Evolutionary conservation across 495 filamentous ascomycete genomes (phyloP), one percentile per base, ranked within the genome.

Genomic region (Xylaria telfairii): DNA sequence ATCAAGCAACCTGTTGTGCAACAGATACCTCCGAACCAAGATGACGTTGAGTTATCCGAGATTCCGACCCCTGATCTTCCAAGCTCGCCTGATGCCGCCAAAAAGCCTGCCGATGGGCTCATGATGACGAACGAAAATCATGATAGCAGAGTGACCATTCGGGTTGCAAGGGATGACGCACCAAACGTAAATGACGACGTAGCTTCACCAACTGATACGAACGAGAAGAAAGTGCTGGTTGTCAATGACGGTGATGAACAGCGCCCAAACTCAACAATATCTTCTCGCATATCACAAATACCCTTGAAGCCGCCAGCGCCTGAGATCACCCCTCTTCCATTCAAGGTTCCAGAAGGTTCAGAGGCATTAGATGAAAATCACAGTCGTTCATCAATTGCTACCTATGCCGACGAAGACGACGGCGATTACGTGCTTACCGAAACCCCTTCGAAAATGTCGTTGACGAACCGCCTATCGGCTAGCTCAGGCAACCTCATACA

Each of bases 371-470:
- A 73, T 47, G 79, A 60, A 21, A 68, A 84, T 24, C 85, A 85
- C 13, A 87, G 87, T 51, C 75, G 81, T 24, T 89, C 88, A 26
- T 92, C 90, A 10, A 80, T 89, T 26, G 90, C 87, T 54, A 88
- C 90, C 8, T 86, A 88, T 78, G 88, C 87, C 13, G 90, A 90
- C 69, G 84, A 85, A 47, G 81, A 81, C 61, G 77, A 81, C n/a
- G 70, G 64, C 7, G 65, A 60, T 5, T 66, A 71, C 41, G 72
- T 77, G 2, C 39, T 75, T 42, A 72, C 56, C 62, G 75, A 72
- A 41, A 71, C 71, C 42, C 72, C 75, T 9, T 81, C 75, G 26
- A 73, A 72, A 46, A 64, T 76, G 4, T 80, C 75, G 1, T 34
- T 82, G 24, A 76, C 82, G 3, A 85, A 84, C 46, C 81, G 83